Percentiles rank a stretch among this genome's conserved stretches.
These are phyloP conservation scores for Phialemonium atrogriseum DNA, from an alignment of 2,329 filamentous ascomycete genomes.

Conservation along the genomic window DNA sequence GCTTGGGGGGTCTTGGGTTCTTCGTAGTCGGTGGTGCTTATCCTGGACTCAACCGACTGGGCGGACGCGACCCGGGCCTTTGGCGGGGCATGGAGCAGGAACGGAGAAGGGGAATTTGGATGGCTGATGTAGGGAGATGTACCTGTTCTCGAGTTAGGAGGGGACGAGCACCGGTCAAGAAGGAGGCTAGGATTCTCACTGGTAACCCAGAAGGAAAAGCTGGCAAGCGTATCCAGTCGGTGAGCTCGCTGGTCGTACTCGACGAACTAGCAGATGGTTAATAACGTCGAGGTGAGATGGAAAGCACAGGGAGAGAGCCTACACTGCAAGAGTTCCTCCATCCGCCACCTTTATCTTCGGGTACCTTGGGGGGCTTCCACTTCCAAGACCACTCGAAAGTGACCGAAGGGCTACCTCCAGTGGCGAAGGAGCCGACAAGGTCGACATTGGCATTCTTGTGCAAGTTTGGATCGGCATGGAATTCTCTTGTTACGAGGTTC, in stretches of 20 bases:
- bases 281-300: slow-evolving; percentile 6
- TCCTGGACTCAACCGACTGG: slow-evolving; percentile 76
- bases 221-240: slow-evolving; percentile 76
- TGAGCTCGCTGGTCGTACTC: slow-evolving; percentile 95
- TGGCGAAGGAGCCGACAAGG: slow-evolving; percentile 85
- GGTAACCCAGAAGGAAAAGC: slow-evolving; percentile 92
- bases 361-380: slow-evolving; percentile 80
- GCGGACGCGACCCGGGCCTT: slow-evolving; percentile 77
- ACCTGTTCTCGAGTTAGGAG: slow-evolving; percentile 25
- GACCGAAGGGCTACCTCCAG: slow-evolving; percentile 72
- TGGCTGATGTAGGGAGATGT: slow-evolving; percentile 37
- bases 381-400: slow-evolving; percentile 95
- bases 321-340: slow-evolving; percentile 95
- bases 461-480: slow-evolving; percentile 92
- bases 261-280: slow-evolving; percentile 58
- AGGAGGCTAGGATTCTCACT: slow-evolving; percentile 40
- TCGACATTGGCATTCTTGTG: slow-evolving; percentile 97
- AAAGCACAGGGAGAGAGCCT: slow-evolving; percentile 21
- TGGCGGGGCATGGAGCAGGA: slow-evolving; percentile 64
- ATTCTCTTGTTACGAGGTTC: slow-evolving; percentile 88
- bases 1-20: slow-evolving; percentile 48
- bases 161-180: too few relatives aligned
- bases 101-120: slow-evolving; percentile 60
- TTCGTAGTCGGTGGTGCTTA: slow-evolving; percentile 63
- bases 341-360: slow-evolving; percentile 77